Conservation (phyloP, 495 filamentous ascomycete genomes). For the Penicillium desertorum region DNA sequence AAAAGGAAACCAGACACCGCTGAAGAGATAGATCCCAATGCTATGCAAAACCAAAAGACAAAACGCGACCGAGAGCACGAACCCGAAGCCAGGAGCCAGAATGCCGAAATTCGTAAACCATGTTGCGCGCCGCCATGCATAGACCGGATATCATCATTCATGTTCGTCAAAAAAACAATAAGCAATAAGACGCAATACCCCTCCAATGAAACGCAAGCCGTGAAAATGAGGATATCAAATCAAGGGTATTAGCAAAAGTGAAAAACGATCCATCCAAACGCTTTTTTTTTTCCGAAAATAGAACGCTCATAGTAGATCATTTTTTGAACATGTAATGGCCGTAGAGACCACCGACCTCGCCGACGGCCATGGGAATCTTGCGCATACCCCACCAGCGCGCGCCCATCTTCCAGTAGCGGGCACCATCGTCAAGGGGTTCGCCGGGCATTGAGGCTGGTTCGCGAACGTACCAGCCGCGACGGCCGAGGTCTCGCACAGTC, state of each 20-base stretch:
- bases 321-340: constrained; percentile 82
- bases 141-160: constrained; percentile 36
- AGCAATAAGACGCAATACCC: not conserved
- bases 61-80: constrained; percentile 35
- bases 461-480: constrained; percentile 69
- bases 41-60: constrained; percentile 29
- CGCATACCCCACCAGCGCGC: constrained; percentile 86
- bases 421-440: constrained; percentile 46
- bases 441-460: constrained; percentile 44
- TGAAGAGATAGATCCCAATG: constrained; percentile 29
- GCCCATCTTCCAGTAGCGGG: constrained; percentile 81
- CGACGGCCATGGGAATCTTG: constrained; percentile 75
- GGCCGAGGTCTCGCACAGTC: constrained; percentile 66
- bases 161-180: constrained; percentile 23
- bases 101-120: constrained; percentile 37
- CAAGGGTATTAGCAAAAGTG: constrained; percentile 30
- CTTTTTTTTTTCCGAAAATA: constrained; percentile 30
- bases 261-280: constrained; percentile 17
- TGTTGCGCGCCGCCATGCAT: constrained; percentile 38
- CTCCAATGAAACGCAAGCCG: constrained; percentile 8
- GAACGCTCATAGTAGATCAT: constrained; percentile 38
- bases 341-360: constrained; percentile 83
- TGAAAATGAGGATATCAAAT: constrained; percentile 8
- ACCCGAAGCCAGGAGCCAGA: constrained; percentile 35
- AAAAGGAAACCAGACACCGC: constrained; percentile 18